These are phyloP conservation scores for Hygrophila difformis DNA, from an alignment of 257 asterid species.

Conservation along the genomic window DNA sequence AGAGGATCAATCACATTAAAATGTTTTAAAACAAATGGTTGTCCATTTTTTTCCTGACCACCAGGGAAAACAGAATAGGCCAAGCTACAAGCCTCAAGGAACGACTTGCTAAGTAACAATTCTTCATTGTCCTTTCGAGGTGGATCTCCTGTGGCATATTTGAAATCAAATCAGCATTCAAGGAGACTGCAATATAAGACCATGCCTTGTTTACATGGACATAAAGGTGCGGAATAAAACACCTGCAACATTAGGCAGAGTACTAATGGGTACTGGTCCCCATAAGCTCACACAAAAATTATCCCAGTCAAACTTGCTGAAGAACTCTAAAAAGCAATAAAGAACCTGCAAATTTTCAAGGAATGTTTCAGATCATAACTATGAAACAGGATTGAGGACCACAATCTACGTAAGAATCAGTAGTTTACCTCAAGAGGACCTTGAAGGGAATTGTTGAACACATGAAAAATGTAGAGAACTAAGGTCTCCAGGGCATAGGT, in stretches of 20 bases:
- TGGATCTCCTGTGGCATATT: conserved; percentile 53
- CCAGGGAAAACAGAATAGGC: conserved; percentile 89
- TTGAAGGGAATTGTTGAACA: conserved; percentile 81
- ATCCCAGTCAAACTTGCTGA: conserved; percentile 98
- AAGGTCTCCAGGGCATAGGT: conserved; percentile 91
- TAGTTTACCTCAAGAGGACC: conserved; percentile 93
- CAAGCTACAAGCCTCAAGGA: conserved; percentile 85
- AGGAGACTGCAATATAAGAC: conserved; percentile 9
- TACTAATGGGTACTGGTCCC: conserved; percentile 94
- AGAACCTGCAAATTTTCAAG: conserved; percentile 55
- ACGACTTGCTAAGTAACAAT: conserved; percentile 81
- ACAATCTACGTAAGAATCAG: conserved; percentile 1
- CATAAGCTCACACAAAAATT: conserved; percentile 91
- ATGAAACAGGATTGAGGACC: conserved; percentile 15
- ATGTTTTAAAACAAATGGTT: conserved; percentile 76
- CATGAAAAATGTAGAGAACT: conserved; percentile 95
- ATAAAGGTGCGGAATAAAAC: conserved; percentile 11
- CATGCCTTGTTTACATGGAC: neutral
- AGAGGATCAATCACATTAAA: conserved; percentile 95
- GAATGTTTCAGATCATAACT: conserved; percentile 24
- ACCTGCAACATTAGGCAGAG: conserved; percentile 91
- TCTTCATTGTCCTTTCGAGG: conserved; percentile 87
- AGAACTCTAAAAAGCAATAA: conserved; percentile 96
- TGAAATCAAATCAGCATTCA: conserved; percentile 16
- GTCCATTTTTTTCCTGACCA: conserved; percentile 84